Conservation (phyloP, 83 land plant genomes). For the Diphasiastrum complanatum region DNA sequence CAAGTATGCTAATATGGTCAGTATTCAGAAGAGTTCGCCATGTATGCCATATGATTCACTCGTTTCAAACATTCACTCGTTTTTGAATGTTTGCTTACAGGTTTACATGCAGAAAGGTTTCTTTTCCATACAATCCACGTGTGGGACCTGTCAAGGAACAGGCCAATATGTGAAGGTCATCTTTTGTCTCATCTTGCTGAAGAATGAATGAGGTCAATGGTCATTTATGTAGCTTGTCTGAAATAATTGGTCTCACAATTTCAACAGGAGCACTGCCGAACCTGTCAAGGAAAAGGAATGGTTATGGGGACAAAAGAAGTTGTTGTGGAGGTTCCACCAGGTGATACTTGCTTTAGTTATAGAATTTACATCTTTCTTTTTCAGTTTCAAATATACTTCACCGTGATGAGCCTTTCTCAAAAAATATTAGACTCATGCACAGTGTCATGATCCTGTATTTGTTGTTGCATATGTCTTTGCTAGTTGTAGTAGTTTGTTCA, state of each 20-base stretch:
- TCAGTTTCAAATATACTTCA: background rate
- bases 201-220: background rate
- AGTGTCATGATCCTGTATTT: too few species aligned
- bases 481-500: too few species aligned
- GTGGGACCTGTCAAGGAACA: constrained; percentile 66
- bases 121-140: constrained; percentile 57
- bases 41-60: too few species aligned
- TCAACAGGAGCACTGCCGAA: constrained; percentile 29
- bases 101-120: constrained; percentile 49
- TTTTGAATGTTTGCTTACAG: constrained; percentile 30
- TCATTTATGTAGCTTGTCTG: background rate
- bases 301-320: constrained; percentile 31
- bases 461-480: too few species aligned
- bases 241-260: too few species aligned
- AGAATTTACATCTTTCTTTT: background rate
- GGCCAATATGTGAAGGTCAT: constrained; percentile 58
- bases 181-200: background rate
- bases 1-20: too few species aligned
- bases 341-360: constrained; percentile 7
- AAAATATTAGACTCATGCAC: too few species aligned
- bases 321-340: constrained; percentile 35
- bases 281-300: constrained; percentile 30
- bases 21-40: too few species aligned
- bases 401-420: too few species aligned
- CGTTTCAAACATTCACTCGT: background rate